Base-by-base conservation (phyloP, 2,329 filamentous ascomycete species). In the Pseudocercospora macadamiae region DNA sequence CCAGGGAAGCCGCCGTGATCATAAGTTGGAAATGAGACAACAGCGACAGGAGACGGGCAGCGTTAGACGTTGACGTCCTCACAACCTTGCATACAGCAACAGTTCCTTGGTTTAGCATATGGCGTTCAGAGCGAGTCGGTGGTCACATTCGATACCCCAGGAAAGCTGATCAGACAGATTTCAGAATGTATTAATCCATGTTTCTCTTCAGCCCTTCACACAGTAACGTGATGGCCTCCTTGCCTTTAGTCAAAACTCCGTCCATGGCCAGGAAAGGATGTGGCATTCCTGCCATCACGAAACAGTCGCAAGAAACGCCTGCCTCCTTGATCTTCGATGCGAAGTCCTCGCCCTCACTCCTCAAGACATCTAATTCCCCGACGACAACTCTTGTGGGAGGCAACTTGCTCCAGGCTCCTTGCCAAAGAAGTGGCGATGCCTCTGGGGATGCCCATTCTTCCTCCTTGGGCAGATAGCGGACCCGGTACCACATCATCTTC, bases 41-140 rank as follows among this genome's bases (percentile, higher is more conserved):
- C 48, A 60, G 51, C 14, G 51, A 51, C 36, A 62, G 57, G 54
- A 64, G 42, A 58, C 54, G 6, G 59, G 59, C 9, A 42, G 54
- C 23, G 54, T 57, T 12, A 28, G 54, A 36, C 42, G 52, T 45
- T 59, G 34, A 53, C 21, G n/a, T 21, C 23, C 8, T 10, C 12
- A 30, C 44, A 34, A n/a, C n/a, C 16, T 30, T 19, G 47, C 47
- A 18, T 26, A 49, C 10, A 4, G 12, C 21, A 16, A 19, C 47
- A 34, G 14, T 49, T 49, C 5, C 7, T 47, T 18, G 14, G 23
- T 10, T 39, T 39, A 5, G 36, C 36, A 21, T 25, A 32, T 28
- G 19, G 26, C 16, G 28, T 23, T 12, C 16, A 5, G 26, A 8
- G 47, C 47, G 47, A 18, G 16, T 45, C 32, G 26, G 18, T 30